Evolutionary conservation across 2,329 filamentous ascomycete genomes (phyloP), one percentile per base, ranked within the genome.

Genomic region (Xylaria hypoxylon): DNA sequence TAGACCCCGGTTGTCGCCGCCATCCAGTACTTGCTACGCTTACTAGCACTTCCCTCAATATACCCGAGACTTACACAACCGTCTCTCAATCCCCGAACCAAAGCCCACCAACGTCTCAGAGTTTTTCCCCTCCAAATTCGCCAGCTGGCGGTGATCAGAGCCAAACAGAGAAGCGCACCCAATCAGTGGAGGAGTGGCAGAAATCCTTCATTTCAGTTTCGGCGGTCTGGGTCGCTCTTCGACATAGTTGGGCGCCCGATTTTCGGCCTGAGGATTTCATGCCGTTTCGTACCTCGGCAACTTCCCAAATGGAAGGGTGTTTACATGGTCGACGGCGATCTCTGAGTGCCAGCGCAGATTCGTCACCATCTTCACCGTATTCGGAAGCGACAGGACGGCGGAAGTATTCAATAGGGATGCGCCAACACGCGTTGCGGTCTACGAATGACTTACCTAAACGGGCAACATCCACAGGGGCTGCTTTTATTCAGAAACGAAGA

Each of bases 21-120:
- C 92, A 95, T 74, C 92, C 92, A 4, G 87, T 94, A 73, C 86
- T 94, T 79, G 92, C 90, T 0, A 87, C 85, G 2, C 82, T 95
- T 50, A 89, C 86, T 3, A 84, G 84, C 13, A 83, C 84, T 4
- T 86, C 84, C 13, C 85, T 95, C 33, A 89, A 92, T 56, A 86
- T 95, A 53, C 86, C 89, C 66, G 89, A 94, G 70, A 84, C 82
- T 2, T 94, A 93, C 76, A 86, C 83, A 4, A 84, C 86, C 0
- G 80, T 89, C 31, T 84, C 86, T 0, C 77, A 82, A 6, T 84
- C 85, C 0, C 79, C 81, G 35, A 79, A 80, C n/a, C 81, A 79
- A 42, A 82, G 83, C 65, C 84, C 85, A 10, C 84, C 84, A 1
- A 80, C 80, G 13, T 79, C 81, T 26, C 72, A 78, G 1, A 73